phyloP scores from a whole-genome alignment of 225 moss, liverwort and hornwort species.

The Sphagnum tenellum region DNA sequence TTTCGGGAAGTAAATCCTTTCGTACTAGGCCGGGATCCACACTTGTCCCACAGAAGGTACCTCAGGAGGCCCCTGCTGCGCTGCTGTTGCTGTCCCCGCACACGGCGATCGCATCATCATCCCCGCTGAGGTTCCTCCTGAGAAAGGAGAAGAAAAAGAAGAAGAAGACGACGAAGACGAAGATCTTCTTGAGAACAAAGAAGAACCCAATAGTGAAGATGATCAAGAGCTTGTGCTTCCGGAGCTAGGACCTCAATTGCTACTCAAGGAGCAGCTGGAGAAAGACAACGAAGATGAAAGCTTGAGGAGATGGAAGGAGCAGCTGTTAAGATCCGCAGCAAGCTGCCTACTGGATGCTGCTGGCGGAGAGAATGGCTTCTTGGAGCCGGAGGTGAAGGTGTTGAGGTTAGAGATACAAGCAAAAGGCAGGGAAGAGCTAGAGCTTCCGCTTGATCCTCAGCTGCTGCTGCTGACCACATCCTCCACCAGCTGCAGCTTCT shows the following conservation, averaged over 20 bases:
- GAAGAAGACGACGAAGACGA: too few relatives aligned
- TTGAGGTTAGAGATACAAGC: conserved; percentile 59
- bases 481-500: conserved; percentile 60
- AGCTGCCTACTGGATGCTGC: conserved; percentile 38
- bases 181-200: not conserved
- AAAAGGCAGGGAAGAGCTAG: conserved; percentile 52
- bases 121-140: conserved; percentile 16
- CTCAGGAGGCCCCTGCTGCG: conserved; percentile 8
- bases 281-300: conserved; percentile 87
- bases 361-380: conserved; percentile 8
- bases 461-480: conserved; percentile 57
- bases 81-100: conserved; percentile 36
- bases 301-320: conserved; percentile 89
- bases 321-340: conserved; percentile 68
- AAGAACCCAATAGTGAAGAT: conserved; percentile 1
- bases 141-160: conserved; percentile 16
- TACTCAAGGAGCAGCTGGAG: conserved; percentile 51
- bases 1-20: conserved; percentile 19
- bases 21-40: conserved; percentile 1
- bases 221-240: conserved; percentile 21
- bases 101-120: conserved; percentile 5
- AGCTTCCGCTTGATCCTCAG: conserved; percentile 11
- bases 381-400: conserved; percentile 82
- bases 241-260: conserved; percentile 44
- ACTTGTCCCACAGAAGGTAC: too few relatives aligned